Evolutionary conservation across 164 flowering plant species (phyloP), one percentile per base, ranked within the genome.

Genomic region (Chimonanthus praecox): DNA sequence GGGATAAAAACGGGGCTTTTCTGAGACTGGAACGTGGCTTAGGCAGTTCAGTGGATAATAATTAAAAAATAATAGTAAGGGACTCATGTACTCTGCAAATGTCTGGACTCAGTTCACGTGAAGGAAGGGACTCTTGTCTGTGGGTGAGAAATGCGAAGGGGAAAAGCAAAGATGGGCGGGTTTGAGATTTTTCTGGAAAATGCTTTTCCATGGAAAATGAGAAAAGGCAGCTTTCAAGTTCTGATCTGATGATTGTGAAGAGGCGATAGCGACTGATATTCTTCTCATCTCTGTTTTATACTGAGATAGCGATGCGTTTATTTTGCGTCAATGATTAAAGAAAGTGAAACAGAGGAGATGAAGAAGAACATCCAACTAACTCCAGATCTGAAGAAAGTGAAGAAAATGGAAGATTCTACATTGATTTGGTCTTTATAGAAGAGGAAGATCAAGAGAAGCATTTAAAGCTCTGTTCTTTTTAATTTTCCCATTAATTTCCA

Each of bases 81-180:
- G 47, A 21, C 6, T 33, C 66, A 16, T 49, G 21, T 43, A 16
- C 67, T 49, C 79, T 74, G 82, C 71, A 49, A 33, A 65, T 10
- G 8, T 68, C 78, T 76, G 78, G 47, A 47, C 70, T 16, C 47
- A 73, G 48, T 64, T 78, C 84, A 81, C 81, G 84, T 78, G 84
- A 70, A 79, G 68, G n/a, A 46, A 48, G 10, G 64, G 21, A 58
- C 54, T n/a, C 44, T 69, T 58, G 74, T 67, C 76, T 65, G 54
- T 71, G 54, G 50, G 7, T 49, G 63, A 49, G 71, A 43, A 70
- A 70, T 51, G 50, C 18, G 73, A 71, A 54, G 67, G 16, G 20
- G 47, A 46, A 49, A 61, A 33, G 51, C 6, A 43, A 48, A 33
- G 16, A 58, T 67, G 21, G 71, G 46, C 44, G 67, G 44, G 50